phyloP scores from a whole-genome alignment of 192 early-diverging fungal genomes.

The Backusella luteola region DNA sequence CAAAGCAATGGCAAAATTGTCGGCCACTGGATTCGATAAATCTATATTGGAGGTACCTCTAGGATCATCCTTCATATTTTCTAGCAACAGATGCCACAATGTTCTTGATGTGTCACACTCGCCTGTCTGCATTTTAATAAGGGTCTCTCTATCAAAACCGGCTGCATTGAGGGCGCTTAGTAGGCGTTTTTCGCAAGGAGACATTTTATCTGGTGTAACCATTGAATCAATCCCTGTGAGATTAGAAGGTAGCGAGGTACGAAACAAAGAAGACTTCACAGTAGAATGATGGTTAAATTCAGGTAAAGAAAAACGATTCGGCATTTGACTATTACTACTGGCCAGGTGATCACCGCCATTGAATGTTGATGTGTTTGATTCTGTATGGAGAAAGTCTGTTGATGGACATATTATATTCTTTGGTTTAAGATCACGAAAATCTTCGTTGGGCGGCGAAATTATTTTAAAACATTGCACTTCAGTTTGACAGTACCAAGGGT shows the following conservation, averaged over 20 bases:
- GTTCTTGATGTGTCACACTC: slow-evolving; percentile 58
- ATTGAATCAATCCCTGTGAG: slow-evolving; percentile 3
- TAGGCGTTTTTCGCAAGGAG: slow-evolving; percentile 6
- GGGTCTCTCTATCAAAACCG: slow-evolving; percentile 56
- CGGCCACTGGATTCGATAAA: neutral
- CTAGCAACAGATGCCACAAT: slow-evolving; percentile 68
- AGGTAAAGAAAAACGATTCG: slow-evolving; percentile 18
- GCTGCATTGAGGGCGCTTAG: slow-evolving; percentile 22
- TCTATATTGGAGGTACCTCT: neutral
- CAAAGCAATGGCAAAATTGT: neutral
- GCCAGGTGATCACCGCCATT: neutral
- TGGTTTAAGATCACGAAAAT: slow-evolving; percentile 7
- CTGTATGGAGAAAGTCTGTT: neutral
- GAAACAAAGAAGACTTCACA: slow-evolving; percentile 16
- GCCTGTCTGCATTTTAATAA: slow-evolving; percentile 54
- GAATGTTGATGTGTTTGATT: neutral
- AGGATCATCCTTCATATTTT: slow-evolving; percentile 25
- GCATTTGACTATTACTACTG: neutral
- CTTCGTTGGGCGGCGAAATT: neutral
- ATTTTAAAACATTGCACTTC: slow-evolving; percentile 15
- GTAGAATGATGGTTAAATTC: slow-evolving; percentile 6
- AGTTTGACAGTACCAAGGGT: slow-evolving; percentile 50
- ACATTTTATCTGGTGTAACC: slow-evolving; percentile 2
- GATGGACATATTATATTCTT: neutral
- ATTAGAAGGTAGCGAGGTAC: slow-evolving; percentile 32